These are phyloP conservation scores for Botrytis elliptica DNA, from an alignment of 2,329 filamentous ascomycete genomes.

Conservation along the genomic window DNA sequence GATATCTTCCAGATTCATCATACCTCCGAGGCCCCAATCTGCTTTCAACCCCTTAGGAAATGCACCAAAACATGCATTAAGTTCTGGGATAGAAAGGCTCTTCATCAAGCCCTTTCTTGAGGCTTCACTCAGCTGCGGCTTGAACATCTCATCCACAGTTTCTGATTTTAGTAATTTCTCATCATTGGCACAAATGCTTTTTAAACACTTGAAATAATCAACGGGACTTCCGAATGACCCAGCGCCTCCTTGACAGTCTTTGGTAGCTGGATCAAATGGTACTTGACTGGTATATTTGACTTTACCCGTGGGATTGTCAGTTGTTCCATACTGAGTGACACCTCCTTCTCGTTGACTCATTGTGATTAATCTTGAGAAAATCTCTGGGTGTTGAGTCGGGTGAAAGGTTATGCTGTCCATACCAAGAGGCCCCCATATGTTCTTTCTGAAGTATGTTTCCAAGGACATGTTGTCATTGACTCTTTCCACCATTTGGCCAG, in stretches of 20 bases:
- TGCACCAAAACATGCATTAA: conserved; percentile 29
- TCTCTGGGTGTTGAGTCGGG: conserved; percentile 23
- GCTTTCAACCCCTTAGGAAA: conserved; percentile 41
- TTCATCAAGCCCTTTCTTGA: conserved; percentile 33
- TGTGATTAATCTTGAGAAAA: conserved; percentile 26
- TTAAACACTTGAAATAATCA: conserved; percentile 48
- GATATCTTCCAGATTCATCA: conserved; percentile 43
- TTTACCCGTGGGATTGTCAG: conserved; percentile 24
- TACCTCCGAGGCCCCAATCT: conserved; percentile 45
- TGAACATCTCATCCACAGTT: conserved; percentile 48
- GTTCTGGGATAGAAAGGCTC: conserved; percentile 20
- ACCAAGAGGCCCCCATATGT: conserved; percentile 42
- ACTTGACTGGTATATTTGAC: conserved; percentile 21
- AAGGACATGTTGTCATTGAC: conserved; percentile 27
- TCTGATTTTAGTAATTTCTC: conserved; percentile 46
- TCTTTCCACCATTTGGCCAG: conserved; percentile 50
- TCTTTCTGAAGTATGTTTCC: conserved; percentile 46
- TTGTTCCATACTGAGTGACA: conserved; percentile 22
- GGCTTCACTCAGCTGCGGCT: conserved; percentile 44
- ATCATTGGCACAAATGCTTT: conserved; percentile 50
- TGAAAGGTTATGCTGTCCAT: conserved; percentile 31
- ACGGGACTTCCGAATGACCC: conserved; percentile 41
- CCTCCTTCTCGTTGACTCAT: conserved; percentile 30
- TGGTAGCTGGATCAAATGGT: conserved; percentile 19
- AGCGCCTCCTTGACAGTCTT: conserved; percentile 38